Base-by-base conservation (phyloP, 306 rosid species). In the Lathyrus oleraceus region DNA sequence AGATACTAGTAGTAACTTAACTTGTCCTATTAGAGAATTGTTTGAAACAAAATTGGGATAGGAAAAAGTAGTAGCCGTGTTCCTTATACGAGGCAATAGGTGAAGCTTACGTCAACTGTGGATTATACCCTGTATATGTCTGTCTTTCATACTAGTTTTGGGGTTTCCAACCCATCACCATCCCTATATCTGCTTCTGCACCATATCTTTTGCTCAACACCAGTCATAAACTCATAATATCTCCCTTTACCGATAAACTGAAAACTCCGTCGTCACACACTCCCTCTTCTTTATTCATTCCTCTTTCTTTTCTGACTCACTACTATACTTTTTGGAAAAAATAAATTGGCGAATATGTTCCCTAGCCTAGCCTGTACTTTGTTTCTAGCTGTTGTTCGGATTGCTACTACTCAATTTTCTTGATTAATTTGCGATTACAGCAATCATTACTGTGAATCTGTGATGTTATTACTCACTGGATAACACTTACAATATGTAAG, bases 171-270 rank as follows among this genome's bases (percentile, higher is more conserved):
- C 58, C 57, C 57, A 49, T 27, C 27, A 10, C 12, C 65, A 51
- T 6, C 66, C 42, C 10, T 44, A 51, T 6, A 59, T 40, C 9
- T 44, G 8, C 42, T 38, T 28, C 39, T 17, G 72, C 70, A 16
- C 27, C 77, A 71, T 32, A 82, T 82, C 83, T 82, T 82, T 82
- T 82, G 78, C 76, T 61, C 66, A 74, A 73, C 52, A 54, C 63
- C 83, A 82, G 61, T 70, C 47, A 47, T 70, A 52, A 82, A n/a
- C n/a, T n/a, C 2, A 21, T 21, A 21, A 25, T 78, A 74, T 82
- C 83, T 32, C 78, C 81, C 61, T 70, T 74, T 82, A 69, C 83
- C 86, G 40, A 82, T 82, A 53, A 69, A 56, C 11, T 21, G 32
- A 73, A 82, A 45, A 45, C 52, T 5, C 70, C 71, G n/a, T 60